Base-by-base conservation (phyloP, 1,139 yeast species). In the Arxiozyma slooffiae region DNA sequence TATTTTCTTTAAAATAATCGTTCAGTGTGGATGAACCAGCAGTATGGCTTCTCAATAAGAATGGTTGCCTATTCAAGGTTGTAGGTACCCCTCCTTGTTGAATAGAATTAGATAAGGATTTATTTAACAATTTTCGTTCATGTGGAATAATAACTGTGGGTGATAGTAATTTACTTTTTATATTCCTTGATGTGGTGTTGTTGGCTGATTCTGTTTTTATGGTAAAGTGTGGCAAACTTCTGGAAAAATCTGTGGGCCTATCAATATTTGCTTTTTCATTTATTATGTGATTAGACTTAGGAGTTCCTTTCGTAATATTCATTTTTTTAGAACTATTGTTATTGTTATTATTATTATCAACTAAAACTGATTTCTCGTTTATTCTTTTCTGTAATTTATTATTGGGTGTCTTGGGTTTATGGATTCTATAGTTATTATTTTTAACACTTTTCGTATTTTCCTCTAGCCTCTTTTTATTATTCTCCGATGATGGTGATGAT, bases 371-470 rank as follows among this genome's bases (percentile, higher is more conserved):
- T 24, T 41, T 44, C 34, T 38, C 36, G 11, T 7, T 23, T 17
- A 44, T 44, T 24, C 21, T 16, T 24, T 24, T 38, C 18, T 38
- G 47, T 17, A 38, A 44, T 38, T 44, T 44, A 26, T 24, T 9
- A 41, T 14, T 47, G 37, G 49, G 49, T 16, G 49, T 47, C 47
- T 36, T 47, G 40, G 45, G 48, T 30, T 42, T 44, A n/a, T 20
- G 46, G 37, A 26, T 47, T 49, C 39, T 46, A 38, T 34, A 50
- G 17, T 34, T 41, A 7, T 18, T 17, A 24, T 30, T 16, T 26
- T 26, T 26, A 17, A 9, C 11, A 5, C 8, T 42, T 30, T 14
- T 30, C 7, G 24, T 42, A 18, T 6, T 41, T 2, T 40, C 43
- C 17, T 16, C 24, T 22, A 5, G 7, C 22, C 26, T 24, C 44